Percentiles rank a stretch among this genome's conserved stretches.
These are phyloP conservation scores for Hygrocybe coccinea DNA, from an alignment of 768 basidiomycete species.

Conservation along the genomic window DNA sequence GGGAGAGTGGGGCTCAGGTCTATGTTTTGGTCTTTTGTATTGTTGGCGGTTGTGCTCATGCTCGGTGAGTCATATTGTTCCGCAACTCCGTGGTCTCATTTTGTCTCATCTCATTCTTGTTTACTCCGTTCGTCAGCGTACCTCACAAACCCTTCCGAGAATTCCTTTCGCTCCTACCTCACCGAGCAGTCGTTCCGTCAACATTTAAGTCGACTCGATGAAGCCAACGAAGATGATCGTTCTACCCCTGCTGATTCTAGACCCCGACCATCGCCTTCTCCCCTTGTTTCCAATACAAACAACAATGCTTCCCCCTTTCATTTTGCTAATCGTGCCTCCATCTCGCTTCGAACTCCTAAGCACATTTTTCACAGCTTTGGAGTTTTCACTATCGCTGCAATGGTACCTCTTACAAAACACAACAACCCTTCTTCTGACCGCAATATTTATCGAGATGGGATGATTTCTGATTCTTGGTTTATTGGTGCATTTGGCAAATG, in stretches of 20 bases:
- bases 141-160: conserved; percentile 91
- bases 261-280: conserved; percentile 25
- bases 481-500: conserved; percentile 87
- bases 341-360: conserved; percentile 88
- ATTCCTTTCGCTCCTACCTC: conserved; percentile 88
- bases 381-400: conserved; percentile 80
- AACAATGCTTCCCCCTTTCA: conserved; percentile 56
- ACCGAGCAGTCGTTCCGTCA: conserved; percentile 97
- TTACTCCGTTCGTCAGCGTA: too few species aligned
- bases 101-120: conserved; percentile 7
- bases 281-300: conserved; percentile 24
- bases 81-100: conserved; percentile 2
- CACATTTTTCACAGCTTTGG: conserved; percentile 83
- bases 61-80: conserved; percentile 50
- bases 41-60: conserved; percentile 62
- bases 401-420: conserved; percentile 51
- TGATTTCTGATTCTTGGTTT: conserved; percentile 79
- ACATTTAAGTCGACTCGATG: conserved; percentile 83
- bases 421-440: conserved; percentile 24
- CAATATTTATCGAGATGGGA: conserved; percentile 40
- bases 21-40: conserved; percentile 64
- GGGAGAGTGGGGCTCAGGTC: conserved; percentile 64
- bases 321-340: conserved; percentile 88
- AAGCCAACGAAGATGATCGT: conserved; percentile 52
- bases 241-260: conserved; percentile 22